phyloP scores from a whole-genome alignment of 169 alveolate genomes.

The Fabrea salina region DNA sequence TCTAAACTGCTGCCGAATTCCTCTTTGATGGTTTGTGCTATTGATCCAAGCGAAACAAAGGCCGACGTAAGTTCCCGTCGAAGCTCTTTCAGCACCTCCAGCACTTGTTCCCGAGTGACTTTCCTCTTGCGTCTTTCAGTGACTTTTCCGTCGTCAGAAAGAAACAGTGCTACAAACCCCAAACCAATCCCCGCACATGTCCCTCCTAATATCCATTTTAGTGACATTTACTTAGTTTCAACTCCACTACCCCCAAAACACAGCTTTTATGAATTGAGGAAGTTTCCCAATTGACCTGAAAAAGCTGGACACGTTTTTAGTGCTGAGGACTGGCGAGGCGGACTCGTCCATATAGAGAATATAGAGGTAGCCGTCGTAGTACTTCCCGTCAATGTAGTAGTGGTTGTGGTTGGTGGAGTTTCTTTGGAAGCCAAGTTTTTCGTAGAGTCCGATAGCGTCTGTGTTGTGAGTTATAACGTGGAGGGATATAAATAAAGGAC shows the following conservation, averaged over 20 bases:
- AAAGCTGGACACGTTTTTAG: not conserved
- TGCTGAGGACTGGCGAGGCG: not conserved
- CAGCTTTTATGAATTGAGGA: not conserved
- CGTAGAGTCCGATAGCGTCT: not conserved
- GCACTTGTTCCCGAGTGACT: no score
- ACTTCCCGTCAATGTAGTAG: not conserved
- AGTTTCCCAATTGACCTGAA: not conserved
- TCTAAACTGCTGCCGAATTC: not conserved
- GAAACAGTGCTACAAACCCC: no score
- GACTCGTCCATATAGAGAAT: not conserved
- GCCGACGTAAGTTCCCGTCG: not conserved
- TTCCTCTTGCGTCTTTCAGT: no score
- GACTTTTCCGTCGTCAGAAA: no score
- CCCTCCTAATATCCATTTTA: no score
- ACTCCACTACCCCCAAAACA: no score
- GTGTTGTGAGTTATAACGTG: not conserved
- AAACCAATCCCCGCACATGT: no score
- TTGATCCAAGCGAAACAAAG: not conserved
- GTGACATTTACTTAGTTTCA: no score
- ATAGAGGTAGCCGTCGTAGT: not conserved
- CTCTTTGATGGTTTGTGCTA: not conserved
- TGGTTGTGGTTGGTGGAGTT: not conserved
- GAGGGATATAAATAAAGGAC: not conserved
- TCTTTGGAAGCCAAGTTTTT: not conserved
- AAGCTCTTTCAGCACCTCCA: conserved; percentile 17